phyloP scores from a whole-genome alignment of 1,284 basidiomycete genomes.

The Malassezia slooffiae region DNA sequence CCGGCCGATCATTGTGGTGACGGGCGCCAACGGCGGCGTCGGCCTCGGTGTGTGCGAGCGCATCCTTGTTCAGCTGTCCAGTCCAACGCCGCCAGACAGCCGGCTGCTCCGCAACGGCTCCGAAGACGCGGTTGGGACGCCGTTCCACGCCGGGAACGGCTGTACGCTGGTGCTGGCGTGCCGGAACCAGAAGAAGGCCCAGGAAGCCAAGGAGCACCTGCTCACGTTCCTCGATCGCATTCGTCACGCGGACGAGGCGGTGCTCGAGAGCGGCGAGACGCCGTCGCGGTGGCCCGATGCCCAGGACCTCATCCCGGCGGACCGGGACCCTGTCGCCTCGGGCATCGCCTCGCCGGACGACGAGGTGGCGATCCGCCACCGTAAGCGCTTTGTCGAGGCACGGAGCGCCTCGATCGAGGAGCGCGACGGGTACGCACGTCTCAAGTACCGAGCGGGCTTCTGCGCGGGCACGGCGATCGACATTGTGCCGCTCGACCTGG shows the following conservation, averaged over 20 bases:
- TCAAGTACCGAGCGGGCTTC: constrained; percentile 32
- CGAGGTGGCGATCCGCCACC: constrained; percentile 16
- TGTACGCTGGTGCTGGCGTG: constrained; percentile 44
- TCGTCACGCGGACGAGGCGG: not conserved
- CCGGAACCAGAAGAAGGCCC: constrained; percentile 44
- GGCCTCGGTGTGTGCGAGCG: constrained; percentile 44
- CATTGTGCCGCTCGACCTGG: constrained; percentile 41
- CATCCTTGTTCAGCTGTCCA: constrained; percentile 43
- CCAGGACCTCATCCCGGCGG: not conserved
- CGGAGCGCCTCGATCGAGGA: constrained; percentile 14
- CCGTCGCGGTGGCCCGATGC: not conserved
- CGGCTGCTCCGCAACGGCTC: constrained; percentile 5
- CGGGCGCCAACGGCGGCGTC: constrained; percentile 42
- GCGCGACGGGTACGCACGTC: constrained; percentile 29
- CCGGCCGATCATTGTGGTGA: constrained; percentile 41
- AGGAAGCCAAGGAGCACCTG: constrained; percentile 34
- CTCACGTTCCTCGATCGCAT: constrained; percentile 27
- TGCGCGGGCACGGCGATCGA: constrained; percentile 39
- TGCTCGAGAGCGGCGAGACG: not conserved
- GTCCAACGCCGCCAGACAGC: constrained; percentile 28
- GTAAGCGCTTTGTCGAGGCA: constrained; percentile 12
- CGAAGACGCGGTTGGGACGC: constrained; percentile 21
- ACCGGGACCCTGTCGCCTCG: constrained; percentile 20
- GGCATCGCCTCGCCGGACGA: constrained; percentile 24
- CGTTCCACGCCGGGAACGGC: constrained; percentile 42